A percentile compares a stretch with the other conserved stretches of the same genome.
Evolutionary conservation across 2,329 filamentous ascomycete species (phyloP).

Genomic region (Scleromitrula shiraiana): DNA sequence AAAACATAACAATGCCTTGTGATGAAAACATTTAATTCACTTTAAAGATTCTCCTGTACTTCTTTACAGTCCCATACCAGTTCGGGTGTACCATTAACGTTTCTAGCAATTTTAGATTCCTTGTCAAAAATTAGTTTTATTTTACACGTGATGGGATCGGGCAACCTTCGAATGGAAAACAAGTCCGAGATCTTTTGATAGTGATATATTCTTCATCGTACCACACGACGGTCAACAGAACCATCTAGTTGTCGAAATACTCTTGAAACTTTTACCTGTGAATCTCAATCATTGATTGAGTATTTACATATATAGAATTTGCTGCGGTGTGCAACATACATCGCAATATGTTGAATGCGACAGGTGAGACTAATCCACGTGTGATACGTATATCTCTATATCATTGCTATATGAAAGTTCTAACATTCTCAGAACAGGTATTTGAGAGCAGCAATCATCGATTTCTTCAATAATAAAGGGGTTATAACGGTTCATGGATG

Average conservation of each 20-base stretch:
- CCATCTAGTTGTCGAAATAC: constrained; percentile 7
- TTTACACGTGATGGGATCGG: constrained; percentile 23
- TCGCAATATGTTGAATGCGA: constrained; percentile 23
- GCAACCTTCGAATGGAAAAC: too few relatives aligned
- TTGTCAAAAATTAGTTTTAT: constrained; percentile 11
- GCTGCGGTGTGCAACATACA: constrained; percentile 13
- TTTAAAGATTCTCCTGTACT: too few relatives aligned
- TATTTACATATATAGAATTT: constrained; percentile 1
- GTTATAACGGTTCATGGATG: constrained; percentile 16
- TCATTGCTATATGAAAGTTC: constrained; percentile 16
- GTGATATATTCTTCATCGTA: constrained; percentile 24
- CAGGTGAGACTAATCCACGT: constrained; percentile 29
- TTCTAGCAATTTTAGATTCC: constrained; percentile 5
- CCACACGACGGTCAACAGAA: constrained; percentile 18
- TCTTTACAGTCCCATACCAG: not conserved
- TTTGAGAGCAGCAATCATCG: constrained; percentile 8
- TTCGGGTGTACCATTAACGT: too few relatives aligned
- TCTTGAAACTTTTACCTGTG: constrained; percentile 5
- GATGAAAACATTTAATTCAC: not conserved
- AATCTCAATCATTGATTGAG: not conserved
- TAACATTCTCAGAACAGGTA: constrained; percentile 19
- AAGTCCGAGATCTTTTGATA: constrained; percentile 19
- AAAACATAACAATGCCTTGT: not conserved
- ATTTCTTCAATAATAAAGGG: constrained; percentile 10
- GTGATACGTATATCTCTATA: constrained; percentile 24